phyloP scores from a whole-genome alignment of 2,329 filamentous ascomycete species.

The Fusarium illudens region DNA sequence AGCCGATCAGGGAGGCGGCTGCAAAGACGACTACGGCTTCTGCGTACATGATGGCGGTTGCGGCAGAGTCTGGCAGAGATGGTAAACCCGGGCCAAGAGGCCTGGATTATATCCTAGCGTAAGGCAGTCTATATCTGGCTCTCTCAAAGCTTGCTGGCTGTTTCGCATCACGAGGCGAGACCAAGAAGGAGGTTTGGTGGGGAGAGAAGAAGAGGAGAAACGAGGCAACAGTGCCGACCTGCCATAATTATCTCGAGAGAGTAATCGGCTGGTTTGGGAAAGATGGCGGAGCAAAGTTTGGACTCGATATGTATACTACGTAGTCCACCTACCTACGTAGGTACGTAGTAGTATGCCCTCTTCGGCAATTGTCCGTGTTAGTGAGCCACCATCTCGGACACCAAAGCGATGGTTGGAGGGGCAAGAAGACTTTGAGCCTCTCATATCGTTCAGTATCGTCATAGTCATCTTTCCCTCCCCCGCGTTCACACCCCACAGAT shows the following conservation, averaged over 20 bases:
- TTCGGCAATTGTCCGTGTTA: background rate
- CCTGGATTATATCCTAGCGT: conserved; percentile 8
- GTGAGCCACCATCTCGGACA: background rate
- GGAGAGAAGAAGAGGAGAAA: background rate
- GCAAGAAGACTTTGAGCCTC: background rate
- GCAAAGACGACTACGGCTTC: conserved; percentile 16
- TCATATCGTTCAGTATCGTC: conserved; percentile 1
- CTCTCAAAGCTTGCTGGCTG: background rate
- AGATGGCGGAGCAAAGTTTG: background rate
- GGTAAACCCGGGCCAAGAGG: background rate
- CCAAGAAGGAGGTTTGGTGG: background rate
- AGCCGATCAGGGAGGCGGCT: conserved; percentile 11
- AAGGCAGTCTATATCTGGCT: background rate
- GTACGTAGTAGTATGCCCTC: too few species aligned
- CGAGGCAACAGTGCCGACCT: background rate
- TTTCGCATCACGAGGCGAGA: background rate
- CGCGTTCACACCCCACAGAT: conserved; percentile 25
- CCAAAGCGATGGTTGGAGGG: background rate
- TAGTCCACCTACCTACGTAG: too few species aligned
- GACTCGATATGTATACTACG: background rate
- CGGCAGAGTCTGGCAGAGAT: background rate
- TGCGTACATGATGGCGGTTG: conserved; percentile 32
- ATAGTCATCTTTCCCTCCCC: conserved; percentile 9
- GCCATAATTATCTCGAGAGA: background rate
- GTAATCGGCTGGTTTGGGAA: conserved; percentile 1